Evolutionary conservation across 495 filamentous ascomycete species (phyloP), one percentile per base, ranked within the genome.

Genomic region (Penicillium silybi): DNA sequence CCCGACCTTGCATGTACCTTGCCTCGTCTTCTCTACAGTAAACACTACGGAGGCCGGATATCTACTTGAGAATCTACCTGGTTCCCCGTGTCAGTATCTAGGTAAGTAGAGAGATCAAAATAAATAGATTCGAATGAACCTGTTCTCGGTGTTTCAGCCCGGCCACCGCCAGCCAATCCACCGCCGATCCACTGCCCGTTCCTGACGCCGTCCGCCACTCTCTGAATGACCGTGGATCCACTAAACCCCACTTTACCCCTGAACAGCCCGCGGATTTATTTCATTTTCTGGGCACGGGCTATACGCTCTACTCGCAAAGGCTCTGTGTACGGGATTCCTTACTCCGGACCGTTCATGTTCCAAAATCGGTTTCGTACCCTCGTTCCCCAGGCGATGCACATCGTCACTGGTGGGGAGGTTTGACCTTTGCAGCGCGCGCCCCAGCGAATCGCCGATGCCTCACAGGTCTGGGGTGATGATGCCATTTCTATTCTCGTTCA

Each of bases 191-290:
- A 58, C 57, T 53, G 52, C 57, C 52, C 52, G 60, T 64, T 59
- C 63, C 60, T 66, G 56, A 32, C 48, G 27, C 32, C 41, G 4
- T 32, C 20, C 13, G 32, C 56, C 51, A 57, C 26, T 56, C 29
- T 34, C 19, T 35, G 35, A 6, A 2, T 34, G 40, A 11, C 44
- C 26, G 53, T 56, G 56, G 50, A 40, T 53, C 56, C 15, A 23
- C 19, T 20, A 0, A 13, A 19, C 38, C 51, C 63, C 63, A 63
- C 57, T 61, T 61, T 66, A 64, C 63, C 63, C 63, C 63, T 66
- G 63, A 66, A 54, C 48, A 57, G 47, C 53, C 62, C 62, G 56
- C 46, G 48, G 35, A 58, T 54, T 41, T 35, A 50, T 58, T 58
- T 44, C 53, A 47, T 48, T 43, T 41, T 41, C 38, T 29, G 44